Evolutionary conservation across 495 filamentous ascomycete genomes (phyloP).

Genomic region (Pseudoneurospora amorphoporcata): DNA sequence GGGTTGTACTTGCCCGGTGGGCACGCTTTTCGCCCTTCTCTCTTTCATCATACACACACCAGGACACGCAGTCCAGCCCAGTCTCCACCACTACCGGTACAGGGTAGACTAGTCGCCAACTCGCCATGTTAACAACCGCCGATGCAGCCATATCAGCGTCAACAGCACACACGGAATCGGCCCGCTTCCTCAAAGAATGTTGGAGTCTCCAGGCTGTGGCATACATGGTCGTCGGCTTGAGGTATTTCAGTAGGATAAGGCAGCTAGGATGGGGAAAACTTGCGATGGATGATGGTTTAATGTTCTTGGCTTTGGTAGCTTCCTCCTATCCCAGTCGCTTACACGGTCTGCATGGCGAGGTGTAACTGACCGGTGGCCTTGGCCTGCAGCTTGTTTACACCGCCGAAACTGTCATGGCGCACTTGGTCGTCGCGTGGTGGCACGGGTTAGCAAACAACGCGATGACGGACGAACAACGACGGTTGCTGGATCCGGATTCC

Average conservation of each 20-base stretch:
- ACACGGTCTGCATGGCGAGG: no score
- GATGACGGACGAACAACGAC: constrained; percentile 42
- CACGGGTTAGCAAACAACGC: constrained; percentile 39
- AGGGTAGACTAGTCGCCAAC: no score
- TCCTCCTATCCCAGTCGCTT: background rate
- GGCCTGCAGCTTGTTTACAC: constrained; percentile 28
- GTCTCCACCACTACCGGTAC: no score
- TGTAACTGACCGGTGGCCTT: background rate
- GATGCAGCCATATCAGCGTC: no score
- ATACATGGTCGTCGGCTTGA: constrained; percentile 12
- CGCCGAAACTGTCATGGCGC: constrained; percentile 24
- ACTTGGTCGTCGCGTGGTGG: constrained; percentile 19
- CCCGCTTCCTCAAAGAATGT: constrained; percentile 19
- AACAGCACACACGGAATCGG: background rate
- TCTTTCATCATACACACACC: no score
- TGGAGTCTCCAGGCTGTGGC: constrained; percentile 21
- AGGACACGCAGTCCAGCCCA: no score
- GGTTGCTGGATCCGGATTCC: constrained; percentile 25
- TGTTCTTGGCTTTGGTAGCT: constrained; percentile 43
- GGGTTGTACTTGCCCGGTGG: no score
- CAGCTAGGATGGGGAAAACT: constrained; percentile 18
- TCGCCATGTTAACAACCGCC: no score
- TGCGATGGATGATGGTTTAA: constrained; percentile 41
- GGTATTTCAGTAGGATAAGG: constrained; percentile 15
- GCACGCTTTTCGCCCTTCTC: no score